Evolutionary conservation across 192 early-diverging fungal species (phyloP), one percentile per base, ranked within the genome.

Genomic region (Coemansia sp.): DNA sequence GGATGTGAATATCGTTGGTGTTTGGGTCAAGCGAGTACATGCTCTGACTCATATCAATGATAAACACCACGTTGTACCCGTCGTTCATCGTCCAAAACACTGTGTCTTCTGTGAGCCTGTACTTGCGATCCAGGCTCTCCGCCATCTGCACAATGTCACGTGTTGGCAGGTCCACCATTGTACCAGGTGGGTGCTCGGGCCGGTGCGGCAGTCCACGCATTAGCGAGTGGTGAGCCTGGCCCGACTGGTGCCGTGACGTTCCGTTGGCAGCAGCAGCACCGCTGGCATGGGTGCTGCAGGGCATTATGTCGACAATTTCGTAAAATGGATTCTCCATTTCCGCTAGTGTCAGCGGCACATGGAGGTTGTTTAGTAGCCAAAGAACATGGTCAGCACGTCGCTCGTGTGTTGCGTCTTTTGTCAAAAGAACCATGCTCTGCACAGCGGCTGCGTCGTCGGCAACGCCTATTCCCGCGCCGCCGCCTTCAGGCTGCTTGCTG

Each of bases 21-120:
- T 70, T 72, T 50, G 78, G 71, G 35, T 81, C 82, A 23, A 84
- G 59, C 25, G 82, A 68, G 66, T 81, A 84, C 82, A 84, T 84
- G 74, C 77, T 80, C 61, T 80, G 82, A 58, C 82, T 84, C 45
- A 76, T 76, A 22, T 84, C 82, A 10, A 84, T 68, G 4, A 84
- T 58, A 57, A 84, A 84, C 32, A 81, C 74, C 32, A 84, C 69
- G 50, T 84, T 84, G 60, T 80, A 81, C 48, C 72, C 59, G 50
- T 49, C 53, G 61, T 67, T 58, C 10, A 81, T 51, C 21, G 64
- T 81, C 71, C 77, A 81, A 39, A 80, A 80, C 57, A 65, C 66
- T 2, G 82, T 84, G 12, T 77, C 74, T 52, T 81, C 73, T 6
- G 82, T 84, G 21, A 84, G 68, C 48, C 64, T 70, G 78, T 71